phyloP scores from a whole-genome alignment of 148 eudicot genomes.

The Vaccinium vitisidaea region DNA sequence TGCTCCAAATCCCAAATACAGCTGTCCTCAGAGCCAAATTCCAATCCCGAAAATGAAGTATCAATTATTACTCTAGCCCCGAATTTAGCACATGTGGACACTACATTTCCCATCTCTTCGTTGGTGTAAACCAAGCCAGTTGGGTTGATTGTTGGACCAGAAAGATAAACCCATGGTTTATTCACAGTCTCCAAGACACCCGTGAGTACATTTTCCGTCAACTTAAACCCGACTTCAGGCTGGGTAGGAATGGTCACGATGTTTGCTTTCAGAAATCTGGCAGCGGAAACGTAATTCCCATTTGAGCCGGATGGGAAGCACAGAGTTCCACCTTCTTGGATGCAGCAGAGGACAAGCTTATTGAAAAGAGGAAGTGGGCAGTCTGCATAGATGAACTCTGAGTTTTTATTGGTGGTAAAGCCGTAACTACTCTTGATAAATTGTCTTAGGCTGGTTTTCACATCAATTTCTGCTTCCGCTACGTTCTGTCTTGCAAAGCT shows the following conservation, averaged over 20 bases:
- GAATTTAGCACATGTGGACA: constrained; percentile 66
- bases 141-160: constrained; percentile 87
- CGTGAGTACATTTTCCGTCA: constrained; percentile 55
- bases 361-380: constrained; percentile 74
- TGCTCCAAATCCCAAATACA: constrained; percentile 69
- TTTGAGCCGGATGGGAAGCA: constrained; percentile 88
- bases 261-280: constrained; percentile 73
- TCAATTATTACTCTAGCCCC: constrained; percentile 86
- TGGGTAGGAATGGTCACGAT: constrained; percentile 51
- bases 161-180: constrained; percentile 86
- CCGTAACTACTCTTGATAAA: constrained; percentile 64
- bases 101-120: constrained; percentile 57
- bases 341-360: constrained; percentile 80
- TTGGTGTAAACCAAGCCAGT: constrained; percentile 78
- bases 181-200: constrained; percentile 44
- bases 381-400: constrained; percentile 72
- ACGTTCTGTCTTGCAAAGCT: constrained; percentile 91
- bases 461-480: constrained; percentile 70
- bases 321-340: constrained; percentile 85
- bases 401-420: constrained; percentile 41
- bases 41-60: constrained; percentile 79
- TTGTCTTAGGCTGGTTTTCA: constrained; percentile 58
- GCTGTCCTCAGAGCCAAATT: constrained; percentile 46
- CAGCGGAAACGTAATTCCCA: constrained; percentile 77
- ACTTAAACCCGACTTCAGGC: constrained; percentile 60